phyloP scores from a whole-genome alignment of 495 filamentous ascomycete genomes.

The Aspergillus nanangensis region DNA sequence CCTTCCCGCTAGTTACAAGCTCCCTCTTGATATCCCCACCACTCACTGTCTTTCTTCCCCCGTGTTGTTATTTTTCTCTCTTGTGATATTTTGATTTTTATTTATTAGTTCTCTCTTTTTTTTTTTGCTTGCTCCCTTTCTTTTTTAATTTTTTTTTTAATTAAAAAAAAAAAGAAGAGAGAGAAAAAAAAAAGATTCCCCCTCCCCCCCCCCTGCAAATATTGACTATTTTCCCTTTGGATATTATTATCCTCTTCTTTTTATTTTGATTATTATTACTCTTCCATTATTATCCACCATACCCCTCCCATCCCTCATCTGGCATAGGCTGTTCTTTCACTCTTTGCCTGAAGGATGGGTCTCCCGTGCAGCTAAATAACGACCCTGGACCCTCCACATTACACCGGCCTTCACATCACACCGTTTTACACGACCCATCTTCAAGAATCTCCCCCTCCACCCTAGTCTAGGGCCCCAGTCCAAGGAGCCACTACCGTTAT shows the following conservation, averaged over 20 bases:
- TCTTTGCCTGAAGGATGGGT: slow-evolving; percentile 26
- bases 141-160: slow-evolving; percentile 10
- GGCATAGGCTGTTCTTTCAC: slow-evolving; percentile 11
- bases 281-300: too few species aligned
- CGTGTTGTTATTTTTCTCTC: slow-evolving; percentile 11
- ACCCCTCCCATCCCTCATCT: slow-evolving; percentile 11
- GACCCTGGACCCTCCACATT: slow-evolving; percentile 44
- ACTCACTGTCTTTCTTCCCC: slow-evolving; percentile 13
- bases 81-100: slow-evolving; percentile 10
- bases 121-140: slow-evolving; percentile 9
- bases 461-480: slow-evolving; percentile 18
- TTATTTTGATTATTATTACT: too few species aligned
- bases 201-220: too few species aligned
- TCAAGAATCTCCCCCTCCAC: slow-evolving; percentile 7
- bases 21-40: slow-evolving; percentile 25
- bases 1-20: slow-evolving; percentile 37
- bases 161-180: too few species aligned
- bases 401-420: slow-evolving; percentile 26
- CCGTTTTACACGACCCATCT: slow-evolving; percentile 30
- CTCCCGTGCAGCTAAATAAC: slow-evolving; percentile 42
- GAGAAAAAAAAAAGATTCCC: too few species aligned
- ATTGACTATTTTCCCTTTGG: too few species aligned
- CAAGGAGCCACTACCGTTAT: slow-evolving; percentile 16
- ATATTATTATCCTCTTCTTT: too few species aligned
- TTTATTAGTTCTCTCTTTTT: slow-evolving; percentile 12